A percentile compares a stretch with the other conserved stretches of the same genome.
These are phyloP conservation scores for Paramecium sexaurelia DNA, from an alignment of 73 alveolate species.

Conservation along the genomic window DNA sequence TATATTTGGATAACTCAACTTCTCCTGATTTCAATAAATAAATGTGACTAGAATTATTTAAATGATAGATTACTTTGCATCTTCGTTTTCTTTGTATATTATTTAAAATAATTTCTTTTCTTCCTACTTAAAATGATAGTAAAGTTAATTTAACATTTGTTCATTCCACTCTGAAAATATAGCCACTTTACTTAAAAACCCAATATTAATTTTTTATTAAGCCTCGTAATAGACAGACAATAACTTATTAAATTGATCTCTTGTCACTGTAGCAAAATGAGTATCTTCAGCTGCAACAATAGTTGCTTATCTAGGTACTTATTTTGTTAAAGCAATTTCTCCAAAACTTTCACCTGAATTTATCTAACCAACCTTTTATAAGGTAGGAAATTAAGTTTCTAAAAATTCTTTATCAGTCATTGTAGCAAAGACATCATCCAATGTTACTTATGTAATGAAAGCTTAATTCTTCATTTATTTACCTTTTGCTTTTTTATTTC, in stretches of 20 bases:
- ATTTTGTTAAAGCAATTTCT: slow-evolving; percentile 90
- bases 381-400: slow-evolving; percentile 47
- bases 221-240: slow-evolving; percentile 6
- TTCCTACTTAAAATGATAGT: background rate
- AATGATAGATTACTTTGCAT: background rate
- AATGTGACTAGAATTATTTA: background rate
- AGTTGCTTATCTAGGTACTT: slow-evolving; percentile 93
- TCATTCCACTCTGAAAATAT: slow-evolving; percentile 50
- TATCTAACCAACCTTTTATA: slow-evolving; percentile 76
- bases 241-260: slow-evolving; percentile 79
- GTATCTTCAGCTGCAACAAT: slow-evolving; percentile 86
- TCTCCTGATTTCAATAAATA: slow-evolving; percentile 40
- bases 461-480: background rate
- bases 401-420: slow-evolving; percentile 22
- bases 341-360: slow-evolving; percentile 94
- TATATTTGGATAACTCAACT: background rate
- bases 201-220: background rate
- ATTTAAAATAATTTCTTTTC: background rate
- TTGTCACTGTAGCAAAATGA: slow-evolving; percentile 85
- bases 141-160: slow-evolving; percentile 26
- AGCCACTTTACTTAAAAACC: background rate
- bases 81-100: slow-evolving; percentile 19
- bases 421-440: background rate
- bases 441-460: background rate
- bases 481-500: background rate